A percentile compares a stretch with the other conserved stretches of the same genome.
These are phyloP conservation scores for Penstemon davidsonii DNA, from an alignment of 257 asterid species.

Conservation along the genomic window DNA sequence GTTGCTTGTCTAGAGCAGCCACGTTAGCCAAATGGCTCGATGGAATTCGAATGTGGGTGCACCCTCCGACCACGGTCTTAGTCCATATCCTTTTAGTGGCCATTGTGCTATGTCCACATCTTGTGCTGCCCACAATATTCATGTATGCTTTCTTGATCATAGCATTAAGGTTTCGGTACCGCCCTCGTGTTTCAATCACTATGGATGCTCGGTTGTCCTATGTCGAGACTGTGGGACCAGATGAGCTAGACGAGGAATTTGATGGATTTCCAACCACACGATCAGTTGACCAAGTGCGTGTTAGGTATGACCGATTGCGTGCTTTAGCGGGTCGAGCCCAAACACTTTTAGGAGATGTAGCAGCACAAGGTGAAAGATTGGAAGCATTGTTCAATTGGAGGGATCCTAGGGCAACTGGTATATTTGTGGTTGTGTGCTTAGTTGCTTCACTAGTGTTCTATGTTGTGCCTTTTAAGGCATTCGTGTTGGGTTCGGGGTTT, in stretches of 20 bases:
- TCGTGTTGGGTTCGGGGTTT: constrained; percentile 58
- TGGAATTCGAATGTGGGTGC: constrained; percentile 64
- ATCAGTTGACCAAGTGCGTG: constrained; percentile 53
- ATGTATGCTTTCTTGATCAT: constrained; percentile 73
- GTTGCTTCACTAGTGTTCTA: constrained; percentile 70
- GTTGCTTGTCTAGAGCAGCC: constrained; percentile 75
- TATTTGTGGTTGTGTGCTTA: constrained; percentile 64
- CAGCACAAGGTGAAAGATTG: constrained; percentile 86
- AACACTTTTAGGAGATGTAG: constrained; percentile 74
- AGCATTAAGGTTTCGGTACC: constrained; percentile 52
- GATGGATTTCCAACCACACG: constrained; percentile 74
- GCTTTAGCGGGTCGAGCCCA: constrained; percentile 89
- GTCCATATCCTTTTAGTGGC: constrained; percentile 67
- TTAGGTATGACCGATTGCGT: constrained; percentile 70
- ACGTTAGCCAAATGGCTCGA: constrained; percentile 65
- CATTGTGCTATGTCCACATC: constrained; percentile 69
- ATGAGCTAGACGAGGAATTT: constrained; percentile 84
- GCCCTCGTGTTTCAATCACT: constrained; percentile 51
- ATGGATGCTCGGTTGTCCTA: constrained; percentile 67
- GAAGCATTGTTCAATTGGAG: constrained; percentile 91
- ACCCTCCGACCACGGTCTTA: constrained; percentile 66
- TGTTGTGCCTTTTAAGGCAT: constrained; percentile 66
- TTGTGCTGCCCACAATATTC: constrained; percentile 60
- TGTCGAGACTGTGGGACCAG: constrained; percentile 63
- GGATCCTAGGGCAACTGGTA: constrained; percentile 83